These are phyloP conservation scores for Terana coerulea DNA, from an alignment of 768 basidiomycete species.

Conservation along the genomic window DNA sequence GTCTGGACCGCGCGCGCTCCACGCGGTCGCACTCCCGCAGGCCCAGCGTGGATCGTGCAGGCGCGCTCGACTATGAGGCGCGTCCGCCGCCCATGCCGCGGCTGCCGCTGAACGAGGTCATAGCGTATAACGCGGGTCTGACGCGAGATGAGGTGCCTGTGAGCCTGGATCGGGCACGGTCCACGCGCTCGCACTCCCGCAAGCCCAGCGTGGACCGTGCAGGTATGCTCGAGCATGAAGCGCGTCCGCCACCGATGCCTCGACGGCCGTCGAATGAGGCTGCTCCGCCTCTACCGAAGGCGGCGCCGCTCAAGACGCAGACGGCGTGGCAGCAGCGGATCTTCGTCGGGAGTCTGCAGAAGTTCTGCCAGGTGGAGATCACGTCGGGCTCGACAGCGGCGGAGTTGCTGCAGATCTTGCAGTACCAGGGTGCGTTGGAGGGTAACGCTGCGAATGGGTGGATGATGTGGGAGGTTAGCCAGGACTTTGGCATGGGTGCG, in stretches of 20 bases:
- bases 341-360: conserved; percentile 74
- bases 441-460: conserved; percentile 63
- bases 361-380: conserved; percentile 73
- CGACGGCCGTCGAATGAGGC: conserved; percentile 33
- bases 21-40: conserved; percentile 16
- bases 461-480: conserved; percentile 89
- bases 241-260: conserved; percentile 32
- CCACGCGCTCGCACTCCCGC: conserved; percentile 15
- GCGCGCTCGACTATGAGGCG: conserved; percentile 8
- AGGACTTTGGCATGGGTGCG: conserved; percentile 91
- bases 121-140: no score
- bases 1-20: conserved; percentile 16
- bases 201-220: conserved; percentile 20
- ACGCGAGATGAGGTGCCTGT: background rate
- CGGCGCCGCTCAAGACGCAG: conserved; percentile 15
- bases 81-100: conserved; percentile 31
- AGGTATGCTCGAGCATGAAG: conserved; percentile 13
- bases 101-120: conserved; percentile 37
- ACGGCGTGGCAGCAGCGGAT: conserved; percentile 58
- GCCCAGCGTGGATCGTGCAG: conserved; percentile 21
- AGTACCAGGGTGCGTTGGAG: conserved; percentile 61
- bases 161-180: conserved; percentile 8
- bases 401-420: conserved; percentile 66
- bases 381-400: conserved; percentile 61
- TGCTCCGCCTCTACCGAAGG: conserved; percentile 16